Base-by-base conservation (phyloP, 139 green algal species). In the Chlamydomonas schloesseri region DNA sequence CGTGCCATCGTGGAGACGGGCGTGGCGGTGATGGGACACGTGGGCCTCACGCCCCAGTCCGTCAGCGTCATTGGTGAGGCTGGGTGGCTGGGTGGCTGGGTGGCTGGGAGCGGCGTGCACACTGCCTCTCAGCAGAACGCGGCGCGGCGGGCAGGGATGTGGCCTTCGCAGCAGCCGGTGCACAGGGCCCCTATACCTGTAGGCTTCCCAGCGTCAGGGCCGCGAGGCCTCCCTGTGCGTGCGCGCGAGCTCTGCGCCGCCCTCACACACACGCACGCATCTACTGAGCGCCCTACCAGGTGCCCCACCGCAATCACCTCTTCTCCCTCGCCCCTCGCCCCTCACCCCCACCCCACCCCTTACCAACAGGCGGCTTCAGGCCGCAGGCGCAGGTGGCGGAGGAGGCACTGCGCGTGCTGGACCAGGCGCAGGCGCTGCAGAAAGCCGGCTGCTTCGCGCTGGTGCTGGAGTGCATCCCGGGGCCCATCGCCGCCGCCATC, bases 11-110 rank as follows among this genome's bases (percentile, higher is more conserved):
- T 97, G 76, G 94, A 97, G 55, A 95, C 97, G 33, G 98, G 98
- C 1, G 93, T 99, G 34, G 97, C 98, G 20, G 97, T 99, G n/a
- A 99, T 99, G 96, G 98, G 98, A 1, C 98, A 99, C 84, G 94
- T 99, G 64, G 98, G 98, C 8, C 94, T 99, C 34, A 99, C 96
- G 0, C 98, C 98, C 15, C 97, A 99, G 88, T 94, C 93, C 64
- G 94, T 98, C 84, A 96, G 89, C 73, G 92, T 93, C 73, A 87
- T 98, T 15, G 95, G 92, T 95, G 79, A 46, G 87, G 46, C n/a
- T n/a, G n/a, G 53, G 20, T 3, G 8, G 47, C 34, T 15, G 0
- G 33, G 47, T 10, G 24, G 69, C 60, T 69, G 26, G 20, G 58
- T 10, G 18, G n/a, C n/a, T n/a, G n/a, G n/a, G n/a, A n/a, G n/a